These are phyloP conservation scores for Elasticomyces elasticus DNA, from an alignment of 495 filamentous ascomycete species.

Conservation along the genomic window DNA sequence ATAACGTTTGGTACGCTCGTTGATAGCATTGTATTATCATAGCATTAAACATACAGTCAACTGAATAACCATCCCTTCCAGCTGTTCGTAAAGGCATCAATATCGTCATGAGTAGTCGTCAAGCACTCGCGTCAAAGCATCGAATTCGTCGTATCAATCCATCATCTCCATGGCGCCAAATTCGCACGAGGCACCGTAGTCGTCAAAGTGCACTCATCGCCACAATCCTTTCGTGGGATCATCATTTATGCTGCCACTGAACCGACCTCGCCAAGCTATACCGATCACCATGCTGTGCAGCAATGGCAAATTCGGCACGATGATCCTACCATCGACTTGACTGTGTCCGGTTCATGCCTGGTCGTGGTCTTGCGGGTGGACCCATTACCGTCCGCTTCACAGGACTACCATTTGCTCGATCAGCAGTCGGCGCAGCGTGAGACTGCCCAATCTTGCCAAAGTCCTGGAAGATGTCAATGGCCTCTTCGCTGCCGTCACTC, in stretches of 20 bases:
- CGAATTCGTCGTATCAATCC: not conserved
- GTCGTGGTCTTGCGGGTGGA: slow-evolving; percentile 1
- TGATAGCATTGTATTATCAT: too few species aligned
- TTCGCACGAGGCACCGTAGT: too few species aligned
- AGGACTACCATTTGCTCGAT: slow-evolving; percentile 13
- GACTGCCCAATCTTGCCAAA: slow-evolving; percentile 71
- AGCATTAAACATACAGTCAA: not conserved
- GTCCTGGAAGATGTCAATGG: slow-evolving; percentile 75
- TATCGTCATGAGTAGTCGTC: slow-evolving; percentile 5
- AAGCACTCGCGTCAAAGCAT: not conserved
- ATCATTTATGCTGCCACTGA: too few species aligned
- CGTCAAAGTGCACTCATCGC: not conserved
- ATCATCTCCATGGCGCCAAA: too few species aligned
- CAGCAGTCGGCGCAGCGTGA: not conserved
- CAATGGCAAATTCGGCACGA: not conserved
- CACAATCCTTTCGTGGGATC: not conserved
- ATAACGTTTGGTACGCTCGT: too few species aligned
- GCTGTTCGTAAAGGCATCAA: slow-evolving; percentile 3
- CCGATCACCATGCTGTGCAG: not conserved
- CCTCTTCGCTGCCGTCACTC: slow-evolving; percentile 46
- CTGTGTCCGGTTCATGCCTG: slow-evolving; percentile 10
- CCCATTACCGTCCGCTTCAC: slow-evolving; percentile 9
- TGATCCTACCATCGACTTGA: slow-evolving; percentile 19
- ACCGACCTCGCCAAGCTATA: too few species aligned
- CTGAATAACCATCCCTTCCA: not conserved